phyloP scores from a whole-genome alignment of 1,284 basidiomycete genomes.

The Moesziomyces aphidis region DNA sequence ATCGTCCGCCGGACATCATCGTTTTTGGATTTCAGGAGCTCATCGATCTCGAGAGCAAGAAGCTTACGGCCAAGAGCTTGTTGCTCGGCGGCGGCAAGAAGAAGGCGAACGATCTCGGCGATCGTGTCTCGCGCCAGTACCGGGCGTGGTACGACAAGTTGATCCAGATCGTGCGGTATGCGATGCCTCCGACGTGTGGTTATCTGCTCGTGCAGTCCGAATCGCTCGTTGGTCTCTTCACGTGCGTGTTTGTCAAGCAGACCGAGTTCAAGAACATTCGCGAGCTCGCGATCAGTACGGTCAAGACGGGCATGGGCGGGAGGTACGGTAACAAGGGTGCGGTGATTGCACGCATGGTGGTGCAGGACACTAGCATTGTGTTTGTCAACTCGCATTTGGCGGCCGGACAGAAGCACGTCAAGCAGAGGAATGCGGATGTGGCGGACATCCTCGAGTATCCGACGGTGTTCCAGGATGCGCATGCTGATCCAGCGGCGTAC shows the following conservation, averaged over 20 bases:
- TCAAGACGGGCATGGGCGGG: slow-evolving; percentile 92
- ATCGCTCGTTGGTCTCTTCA: slow-evolving; percentile 89
- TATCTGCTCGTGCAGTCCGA: slow-evolving; percentile 87
- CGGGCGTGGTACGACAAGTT: slow-evolving; percentile 61
- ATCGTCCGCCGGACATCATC: slow-evolving; percentile 83
- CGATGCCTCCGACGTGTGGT: slow-evolving; percentile 69
- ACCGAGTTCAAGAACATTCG: slow-evolving; percentile 72
- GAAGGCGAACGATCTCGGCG: slow-evolving; percentile 52
- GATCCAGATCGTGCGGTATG: slow-evolving; percentile 52
- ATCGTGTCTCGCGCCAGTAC: slow-evolving; percentile 50
- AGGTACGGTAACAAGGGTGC: slow-evolving; percentile 97
- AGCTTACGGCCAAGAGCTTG: slow-evolving; percentile 77
- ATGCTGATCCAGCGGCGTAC: slow-evolving; percentile 73
- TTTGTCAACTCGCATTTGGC: slow-evolving; percentile 97
- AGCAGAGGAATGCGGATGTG: slow-evolving; percentile 85
- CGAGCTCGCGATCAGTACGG: slow-evolving; percentile 79
- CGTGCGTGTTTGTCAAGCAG: slow-evolving; percentile 84
- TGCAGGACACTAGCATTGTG: slow-evolving; percentile 83
- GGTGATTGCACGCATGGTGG: slow-evolving; percentile 86
- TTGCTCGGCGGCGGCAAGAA: slow-evolving; percentile 60
- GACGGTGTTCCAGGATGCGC: slow-evolving; percentile 31
- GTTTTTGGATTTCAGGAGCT: slow-evolving; percentile 95
- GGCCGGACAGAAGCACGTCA: slow-evolving; percentile 86
- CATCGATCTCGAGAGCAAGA: slow-evolving; percentile 90
- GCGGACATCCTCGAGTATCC: slow-evolving; percentile 71